Evolutionary conservation across 768 basidiomycete genomes (phyloP), one percentile per base, ranked within the genome.

Genomic region (Pleurotus djamor): DNA sequence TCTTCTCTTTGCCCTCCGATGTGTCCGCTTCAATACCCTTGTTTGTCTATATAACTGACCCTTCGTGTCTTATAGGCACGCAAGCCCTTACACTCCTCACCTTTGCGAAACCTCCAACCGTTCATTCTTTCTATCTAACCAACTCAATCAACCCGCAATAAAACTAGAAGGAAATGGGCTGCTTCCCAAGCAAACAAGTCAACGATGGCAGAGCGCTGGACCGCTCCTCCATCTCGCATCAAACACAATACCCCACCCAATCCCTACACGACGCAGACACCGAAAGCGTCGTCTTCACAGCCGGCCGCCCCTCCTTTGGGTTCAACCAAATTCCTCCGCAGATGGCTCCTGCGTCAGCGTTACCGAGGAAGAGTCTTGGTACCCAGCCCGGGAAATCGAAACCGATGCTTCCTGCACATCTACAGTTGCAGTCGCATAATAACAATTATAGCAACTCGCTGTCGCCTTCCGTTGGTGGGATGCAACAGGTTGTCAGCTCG

Each of bases 181-280:
- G 54, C 54, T 56, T 56, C 54, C 54, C 54, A 32, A 56, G 54
- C 54, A 56, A 56, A 56, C 54, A 56, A 34, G 34, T 28, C n/a
- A 35, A 56, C 35, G 54, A 56, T 56, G 54, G 54, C 54, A 56
- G 54, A 56, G 54, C 54, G 54, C 54, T 56, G 54, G 54, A 21
- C 16, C 54, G 54, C 54, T 56, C 54, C 54, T 56, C 54, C 54
- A 56, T 56, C 54, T 56, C 54, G 10, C 54, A 56, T 37, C 54
- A 56, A 32, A 56, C 54, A 4, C 54, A 56, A 56, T 34, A 34
- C 32, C 54, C 54, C 10, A 44, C 35, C 14, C 54, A 56, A 56
- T 41, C 54, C 6, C 54, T 56, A 4, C 54, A 56, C 54, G 54
- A 56, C 54, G 54, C 54, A 12, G 54, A 56, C 35, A 56, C 54